Conservation (phyloP, 2,329 filamentous ascomycete species). For the Apiospora phragmitis region DNA sequence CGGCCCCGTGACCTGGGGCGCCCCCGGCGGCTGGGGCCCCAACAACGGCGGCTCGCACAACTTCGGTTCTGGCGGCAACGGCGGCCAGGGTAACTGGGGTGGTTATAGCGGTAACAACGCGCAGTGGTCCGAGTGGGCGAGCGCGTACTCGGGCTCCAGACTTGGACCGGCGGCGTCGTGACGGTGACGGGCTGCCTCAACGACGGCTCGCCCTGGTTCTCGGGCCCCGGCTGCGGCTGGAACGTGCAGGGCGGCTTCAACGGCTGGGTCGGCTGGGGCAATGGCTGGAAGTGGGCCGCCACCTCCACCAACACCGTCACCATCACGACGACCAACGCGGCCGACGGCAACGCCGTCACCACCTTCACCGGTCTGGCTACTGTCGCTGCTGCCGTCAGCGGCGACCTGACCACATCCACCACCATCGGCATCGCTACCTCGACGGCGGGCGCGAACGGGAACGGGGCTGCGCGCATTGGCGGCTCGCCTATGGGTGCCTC, state of each 20-base stretch:
- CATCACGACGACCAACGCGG: slow-evolving; percentile 25
- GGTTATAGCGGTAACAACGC: slow-evolving; percentile 22
- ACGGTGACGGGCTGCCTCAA: slow-evolving; percentile 45
- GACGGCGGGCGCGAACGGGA: not conserved
- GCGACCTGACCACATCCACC: slow-evolving; percentile 32
- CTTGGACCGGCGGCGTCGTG: slow-evolving; percentile 39
- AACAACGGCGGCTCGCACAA: slow-evolving; percentile 17
- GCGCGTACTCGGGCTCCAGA: slow-evolving; percentile 29
- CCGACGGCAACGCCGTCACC: slow-evolving; percentile 25
- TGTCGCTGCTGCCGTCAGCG: slow-evolving; percentile 32
- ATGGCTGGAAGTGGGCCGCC: slow-evolving; percentile 39
- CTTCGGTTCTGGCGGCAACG: slow-evolving; percentile 10
- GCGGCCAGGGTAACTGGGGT: slow-evolving; percentile 11
- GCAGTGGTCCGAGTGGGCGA: slow-evolving; percentile 33
- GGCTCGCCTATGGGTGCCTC: slow-evolving; percentile 10
- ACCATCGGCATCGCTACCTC: slow-evolving; percentile 23
- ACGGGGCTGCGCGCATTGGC: slow-evolving; percentile 7
- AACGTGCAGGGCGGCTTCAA: slow-evolving; percentile 36
- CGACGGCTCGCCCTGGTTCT: slow-evolving; percentile 41
- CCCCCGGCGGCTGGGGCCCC: slow-evolving; percentile 30
- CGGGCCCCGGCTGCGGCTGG: slow-evolving; percentile 38
- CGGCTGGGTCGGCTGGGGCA: slow-evolving; percentile 42
- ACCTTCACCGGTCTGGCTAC: slow-evolving; percentile 30
- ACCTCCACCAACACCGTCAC: slow-evolving; percentile 38
- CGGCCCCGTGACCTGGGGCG: slow-evolving; percentile 35